Evolutionary conservation across 345 rosid species (phyloP), one percentile per base, ranked within the genome.

Genomic region (Passiflora organensis): DNA sequence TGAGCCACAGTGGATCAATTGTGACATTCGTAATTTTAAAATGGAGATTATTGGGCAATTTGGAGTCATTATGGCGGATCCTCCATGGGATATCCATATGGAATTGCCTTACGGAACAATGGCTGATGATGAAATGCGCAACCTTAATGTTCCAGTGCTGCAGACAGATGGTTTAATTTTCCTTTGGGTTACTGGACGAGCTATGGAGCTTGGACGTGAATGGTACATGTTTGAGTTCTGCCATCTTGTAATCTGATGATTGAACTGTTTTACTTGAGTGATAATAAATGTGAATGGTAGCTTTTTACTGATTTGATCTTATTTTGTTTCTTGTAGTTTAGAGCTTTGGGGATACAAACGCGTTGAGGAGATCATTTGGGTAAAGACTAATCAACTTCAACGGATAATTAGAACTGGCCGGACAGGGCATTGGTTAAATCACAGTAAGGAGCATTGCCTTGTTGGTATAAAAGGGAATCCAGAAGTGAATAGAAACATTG

Each of bases 81-180:
- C 99, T 2, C 99, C 99, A 1, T 93, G 99, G 99, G 99, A 89
- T 58, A 93, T 93, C 77, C 99, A 93, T 68, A 93, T 93, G 99
- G 99, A 93, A 69, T 77, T 93, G 71, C 99, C 99, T 63, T 93
- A 93, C 75, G 99, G 99, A 53, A 93, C 99, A 21, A 93, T 89
- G 99, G 87, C 95, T 53, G 99, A 93, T 75, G 99, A 93, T 50
- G 99, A 93, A 71, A 93, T 93, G 99, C 95, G 97, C 14, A 85
- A 76, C 63, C 95, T 93, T 53, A 93, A 93, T 78, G 99, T 93
- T 53, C 99, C 99, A 25, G 91, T 88, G n/a, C 63, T 89, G 74
- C 99, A 93, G 70, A 93, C 99, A 51, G 99, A 93, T 57, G 99
- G 99, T 62, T 76, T 93, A 51, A 93, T 89, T 54, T 93, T 93